phyloP scores from a whole-genome alignment of 345 rosid genomes.

The Populus deltoides region DNA sequence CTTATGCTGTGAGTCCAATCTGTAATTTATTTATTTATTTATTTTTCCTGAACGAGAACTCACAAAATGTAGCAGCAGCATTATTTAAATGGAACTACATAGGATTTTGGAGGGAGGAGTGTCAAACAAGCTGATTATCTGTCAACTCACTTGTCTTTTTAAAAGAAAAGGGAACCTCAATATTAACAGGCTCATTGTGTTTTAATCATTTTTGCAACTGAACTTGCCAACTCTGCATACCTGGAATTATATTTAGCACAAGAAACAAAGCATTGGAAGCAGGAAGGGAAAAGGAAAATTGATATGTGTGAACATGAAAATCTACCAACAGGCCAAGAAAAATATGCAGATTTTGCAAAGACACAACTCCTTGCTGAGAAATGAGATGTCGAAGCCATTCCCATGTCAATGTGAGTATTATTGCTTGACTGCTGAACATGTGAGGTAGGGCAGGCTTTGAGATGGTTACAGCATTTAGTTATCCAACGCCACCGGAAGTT shows the following conservation, averaged over 20 bases:
- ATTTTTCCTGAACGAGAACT: not conserved
- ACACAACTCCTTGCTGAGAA: slow-evolving; percentile 3
- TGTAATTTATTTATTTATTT: not conserved
- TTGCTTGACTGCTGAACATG: not conserved
- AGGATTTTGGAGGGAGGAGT: not conserved
- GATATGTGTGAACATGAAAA: not conserved
- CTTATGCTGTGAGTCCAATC: not conserved
- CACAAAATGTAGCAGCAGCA: not conserved
- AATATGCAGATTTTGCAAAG: not conserved
- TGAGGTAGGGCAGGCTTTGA: not conserved
- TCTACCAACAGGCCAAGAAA: not conserved
- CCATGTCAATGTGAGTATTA: not conserved
- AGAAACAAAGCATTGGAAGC: not conserved
- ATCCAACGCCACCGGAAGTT: not conserved
- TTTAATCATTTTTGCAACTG: not conserved
- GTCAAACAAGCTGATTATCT: not conserved
- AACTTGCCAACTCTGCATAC: not conserved
- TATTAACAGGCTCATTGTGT: not conserved
- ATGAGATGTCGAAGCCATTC: not conserved
- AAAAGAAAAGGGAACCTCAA: not conserved
- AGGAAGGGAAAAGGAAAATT: not conserved
- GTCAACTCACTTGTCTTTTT: not conserved
- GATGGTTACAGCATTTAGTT: not conserved
- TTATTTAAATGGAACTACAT: not conserved
- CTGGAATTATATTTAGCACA: not conserved